Evolutionary conservation across 179 eudicot genomes (phyloP).

Genomic region (Corrigiola litoralis): DNA sequence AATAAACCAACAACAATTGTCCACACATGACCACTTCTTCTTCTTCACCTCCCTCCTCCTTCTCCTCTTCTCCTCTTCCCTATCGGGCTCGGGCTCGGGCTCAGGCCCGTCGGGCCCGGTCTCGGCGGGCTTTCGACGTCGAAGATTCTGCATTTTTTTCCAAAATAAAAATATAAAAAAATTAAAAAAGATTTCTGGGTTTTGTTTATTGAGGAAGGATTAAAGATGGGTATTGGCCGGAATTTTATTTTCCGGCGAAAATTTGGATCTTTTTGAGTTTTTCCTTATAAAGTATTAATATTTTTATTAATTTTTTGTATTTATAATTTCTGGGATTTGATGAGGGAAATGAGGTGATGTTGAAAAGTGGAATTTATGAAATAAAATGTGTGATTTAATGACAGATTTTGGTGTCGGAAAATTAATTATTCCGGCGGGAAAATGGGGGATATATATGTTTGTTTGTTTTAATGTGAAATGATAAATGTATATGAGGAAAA

Average conservation of each 20-base stretch:
- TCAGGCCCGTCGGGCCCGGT: slow-evolving; percentile 12
- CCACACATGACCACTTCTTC: slow-evolving; percentile 58
- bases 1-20: slow-evolving; percentile 79
- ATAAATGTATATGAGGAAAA: not conserved
- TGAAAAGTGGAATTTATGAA: not conserved
- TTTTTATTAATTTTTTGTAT: too few species aligned
- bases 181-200: slow-evolving; percentile 7
- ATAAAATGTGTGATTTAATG: not conserved
- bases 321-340: not conserved
- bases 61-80: not conserved
- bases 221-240: slow-evolving; percentile 5
- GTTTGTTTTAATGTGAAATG: not conserved
- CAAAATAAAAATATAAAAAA: not conserved
- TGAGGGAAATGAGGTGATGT: not conserved
- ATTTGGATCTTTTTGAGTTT: not conserved
- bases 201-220: not conserved
- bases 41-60: not conserved
- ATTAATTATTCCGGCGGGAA: not conserved
- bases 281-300: not conserved
- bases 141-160: slow-evolving; percentile 31
- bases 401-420: not conserved
- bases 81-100: slow-evolving; percentile 1
- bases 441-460: not conserved
- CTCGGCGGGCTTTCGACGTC: slow-evolving; percentile 34
- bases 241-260: not conserved